Evolutionary conservation across 1,284 basidiomycete species (phyloP), one percentile per base, ranked within the genome.

Genomic region (Exobasidium rhododendri): DNA sequence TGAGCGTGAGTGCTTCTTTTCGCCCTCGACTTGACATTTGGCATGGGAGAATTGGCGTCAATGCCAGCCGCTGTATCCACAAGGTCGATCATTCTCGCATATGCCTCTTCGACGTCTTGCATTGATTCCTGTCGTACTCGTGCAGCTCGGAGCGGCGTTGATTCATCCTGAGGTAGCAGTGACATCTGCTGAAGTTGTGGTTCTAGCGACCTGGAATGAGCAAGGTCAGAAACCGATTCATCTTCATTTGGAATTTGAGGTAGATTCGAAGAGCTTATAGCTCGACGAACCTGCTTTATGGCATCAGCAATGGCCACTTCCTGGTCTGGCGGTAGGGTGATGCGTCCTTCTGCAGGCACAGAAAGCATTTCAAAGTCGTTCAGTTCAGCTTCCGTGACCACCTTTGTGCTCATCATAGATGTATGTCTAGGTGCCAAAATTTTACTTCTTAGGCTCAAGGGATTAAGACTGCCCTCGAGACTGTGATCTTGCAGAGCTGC

Each of bases 91-190:
- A 61, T 61, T 28, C 59, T 29, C 7, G 30, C 55, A 29, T 61
- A 61, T 24, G 59, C 59, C 35, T 45, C 24, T 45, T 61, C 59
- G 13, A 61, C 53, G 20, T 61, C 59, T 31, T 57, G 54, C 54
- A 61, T 58, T n/a, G 55, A 58, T 43, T 61, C 53, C 49, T 61
- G 59, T 29, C 57, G 51, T 13, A 47, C 43, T 11, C 57, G 57
- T 3, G 57, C 57, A 31, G 44, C 47, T 22, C 57, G 5, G 46
- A 52, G 52, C 7, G 57, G 57, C 10, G 57, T 58, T 11, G 57
- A 58, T 31, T 58, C 53, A 56, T 14, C 35, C 35, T 11, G 52
- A 44, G 20, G 22, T 11, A 14, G 20, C 28, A 20, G 20, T 24
- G 54, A 47, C 4, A 10, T 22, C 20, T 24, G 56, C 20, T 44